phyloP scores from a whole-genome alignment of 495 filamentous ascomycete species.

The Trichoderma orchidacearum region DNA sequence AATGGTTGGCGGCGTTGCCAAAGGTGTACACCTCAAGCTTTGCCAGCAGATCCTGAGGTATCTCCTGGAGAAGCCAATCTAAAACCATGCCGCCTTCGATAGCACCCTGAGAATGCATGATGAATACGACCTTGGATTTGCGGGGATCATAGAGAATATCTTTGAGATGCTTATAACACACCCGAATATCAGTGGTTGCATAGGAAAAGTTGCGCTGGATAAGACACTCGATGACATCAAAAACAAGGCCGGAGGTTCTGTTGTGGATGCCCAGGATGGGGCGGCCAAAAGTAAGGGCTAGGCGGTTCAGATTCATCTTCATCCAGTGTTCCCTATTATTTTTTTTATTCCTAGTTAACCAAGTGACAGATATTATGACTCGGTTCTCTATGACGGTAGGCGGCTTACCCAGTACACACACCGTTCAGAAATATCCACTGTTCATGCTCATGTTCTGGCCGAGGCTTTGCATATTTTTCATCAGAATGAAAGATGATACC shows the following conservation, averaged over 20 bases:
- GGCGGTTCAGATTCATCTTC: slow-evolving; percentile 54
- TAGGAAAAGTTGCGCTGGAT: slow-evolving; percentile 66
- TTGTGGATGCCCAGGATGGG: slow-evolving; percentile 75
- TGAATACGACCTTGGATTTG: slow-evolving; percentile 52
- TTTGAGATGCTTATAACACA: slow-evolving; percentile 30
- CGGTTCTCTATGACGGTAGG: slow-evolving; percentile 7
- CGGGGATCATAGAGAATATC: slow-evolving; percentile 27
- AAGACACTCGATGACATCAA: slow-evolving; percentile 64
- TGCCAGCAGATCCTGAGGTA: slow-evolving; percentile 46
- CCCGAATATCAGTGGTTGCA: slow-evolving; percentile 53
- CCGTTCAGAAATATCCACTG: slow-evolving; percentile 69
- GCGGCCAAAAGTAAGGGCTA: slow-evolving; percentile 62
- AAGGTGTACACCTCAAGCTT: slow-evolving; percentile 74
- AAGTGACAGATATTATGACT: not conserved
- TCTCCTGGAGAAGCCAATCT: slow-evolving; percentile 57
- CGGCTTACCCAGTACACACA: slow-evolving; percentile 42
- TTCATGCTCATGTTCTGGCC: slow-evolving; percentile 38
- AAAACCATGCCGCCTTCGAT: slow-evolving; percentile 55
- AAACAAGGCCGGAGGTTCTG: slow-evolving; percentile 57
- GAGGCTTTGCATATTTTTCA: slow-evolving; percentile 24
- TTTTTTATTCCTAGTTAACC: not conserved
- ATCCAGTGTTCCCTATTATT: slow-evolving; percentile 38
- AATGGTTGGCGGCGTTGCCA: slow-evolving; percentile 64
- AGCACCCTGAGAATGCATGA: slow-evolving; percentile 63
- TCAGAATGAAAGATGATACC: slow-evolving; percentile 25